Conservation (phyloP, 192 early-diverging fungal species). For the Thamnidium elegans region DNA sequence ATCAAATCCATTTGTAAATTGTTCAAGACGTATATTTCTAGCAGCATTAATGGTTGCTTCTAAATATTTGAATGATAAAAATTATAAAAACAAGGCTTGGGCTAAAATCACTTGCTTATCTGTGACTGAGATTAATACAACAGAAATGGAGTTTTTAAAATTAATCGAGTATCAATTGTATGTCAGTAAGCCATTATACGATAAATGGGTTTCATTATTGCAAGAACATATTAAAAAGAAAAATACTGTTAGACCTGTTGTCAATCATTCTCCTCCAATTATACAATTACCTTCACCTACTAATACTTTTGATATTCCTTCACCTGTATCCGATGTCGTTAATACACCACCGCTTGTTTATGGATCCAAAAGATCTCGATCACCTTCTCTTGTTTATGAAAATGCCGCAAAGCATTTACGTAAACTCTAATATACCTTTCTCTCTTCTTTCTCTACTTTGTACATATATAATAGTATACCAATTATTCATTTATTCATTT, state of each 20-base stretch:
- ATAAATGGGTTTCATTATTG: conserved; percentile 24
- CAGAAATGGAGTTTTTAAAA: conserved; percentile 76
- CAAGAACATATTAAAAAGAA: conserved; percentile 15
- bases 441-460: too few relatives aligned
- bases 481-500: too few relatives aligned
- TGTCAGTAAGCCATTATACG: conserved; percentile 39
- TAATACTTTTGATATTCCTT: neutral
- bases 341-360: neutral
- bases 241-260: neutral
- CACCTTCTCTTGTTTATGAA: too few relatives aligned
- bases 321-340: neutral
- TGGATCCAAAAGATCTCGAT: too few relatives aligned
- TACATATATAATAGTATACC: too few relatives aligned
- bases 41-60: conserved; percentile 81
- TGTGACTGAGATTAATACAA: conserved; percentile 72
- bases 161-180: conserved; percentile 77
- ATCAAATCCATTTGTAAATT: conserved; percentile 42
- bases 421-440: too few relatives aligned
- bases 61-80: conserved; percentile 83
- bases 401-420: too few relatives aligned
- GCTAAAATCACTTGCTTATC: conserved; percentile 80
- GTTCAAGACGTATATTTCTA: conserved; percentile 79
- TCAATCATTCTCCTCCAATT: neutral
- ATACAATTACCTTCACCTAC: neutral
- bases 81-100: conserved; percentile 86